Percentiles rank a stretch among this genome's conserved stretches.
phyloP scores from a whole-genome alignment of 1,284 basidiomycete species.

The Microbotryum violaceum region DNA sequence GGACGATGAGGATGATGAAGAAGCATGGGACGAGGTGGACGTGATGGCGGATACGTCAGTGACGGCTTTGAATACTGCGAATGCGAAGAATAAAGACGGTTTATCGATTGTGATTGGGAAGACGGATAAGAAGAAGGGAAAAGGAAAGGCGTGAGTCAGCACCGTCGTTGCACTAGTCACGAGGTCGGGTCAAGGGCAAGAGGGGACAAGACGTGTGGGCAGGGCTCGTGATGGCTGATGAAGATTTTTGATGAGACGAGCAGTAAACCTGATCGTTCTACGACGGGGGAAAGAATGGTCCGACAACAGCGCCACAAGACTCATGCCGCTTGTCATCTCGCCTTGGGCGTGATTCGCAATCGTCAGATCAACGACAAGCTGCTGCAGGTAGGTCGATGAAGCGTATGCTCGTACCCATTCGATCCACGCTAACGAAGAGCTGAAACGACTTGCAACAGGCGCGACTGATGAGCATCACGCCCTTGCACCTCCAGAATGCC shows the following conservation, averaged over 20 bases:
- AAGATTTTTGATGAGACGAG: conserved; percentile 3
- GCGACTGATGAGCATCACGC: conserved; percentile 73
- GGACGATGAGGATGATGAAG: conserved; percentile 47
- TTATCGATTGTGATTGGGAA: conserved; percentile 26
- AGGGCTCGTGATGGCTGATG: conserved; percentile 39
- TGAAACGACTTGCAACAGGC: conserved; percentile 34
- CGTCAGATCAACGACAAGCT: conserved; percentile 73
- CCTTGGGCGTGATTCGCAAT: conserved; percentile 69
- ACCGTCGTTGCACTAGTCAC: conserved; percentile 35
- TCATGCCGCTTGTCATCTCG: conserved; percentile 71
- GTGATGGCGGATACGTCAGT: conserved; percentile 38
- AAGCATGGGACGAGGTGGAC: conserved; percentile 57
- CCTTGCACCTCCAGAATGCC: conserved; percentile 64
- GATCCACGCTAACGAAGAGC: too few species aligned
- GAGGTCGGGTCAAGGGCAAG: conserved; percentile 42
- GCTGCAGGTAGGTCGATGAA: conserved; percentile 55
- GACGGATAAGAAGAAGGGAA: conserved; percentile 14
- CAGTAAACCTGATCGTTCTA: conserved; percentile 16
- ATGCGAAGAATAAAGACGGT: conserved; percentile 30
- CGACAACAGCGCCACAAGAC: conserved; percentile 77
- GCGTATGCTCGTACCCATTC: too few species aligned
- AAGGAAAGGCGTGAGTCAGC: conserved; percentile 35
- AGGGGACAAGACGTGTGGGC: conserved; percentile 38
- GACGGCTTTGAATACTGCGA: conserved; percentile 3
- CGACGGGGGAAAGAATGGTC: conserved; percentile 55